phyloP scores from a whole-genome alignment of 306 rosid genomes.

The Quercus glauca region DNA sequence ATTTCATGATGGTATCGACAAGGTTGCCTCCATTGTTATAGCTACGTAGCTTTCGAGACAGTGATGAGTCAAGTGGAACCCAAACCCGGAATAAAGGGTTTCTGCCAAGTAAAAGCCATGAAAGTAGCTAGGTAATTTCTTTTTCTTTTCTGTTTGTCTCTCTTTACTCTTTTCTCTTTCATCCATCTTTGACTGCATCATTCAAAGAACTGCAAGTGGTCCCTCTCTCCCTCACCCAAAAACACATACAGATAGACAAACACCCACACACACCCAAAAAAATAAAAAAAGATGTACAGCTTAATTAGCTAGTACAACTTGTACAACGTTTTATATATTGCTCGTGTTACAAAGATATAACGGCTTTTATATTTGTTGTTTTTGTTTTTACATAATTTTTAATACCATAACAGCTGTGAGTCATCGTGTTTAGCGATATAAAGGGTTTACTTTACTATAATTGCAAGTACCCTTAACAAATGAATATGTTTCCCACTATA shows the following conservation, averaged over 20 bases:
- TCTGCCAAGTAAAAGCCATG: slow-evolving; percentile 27
- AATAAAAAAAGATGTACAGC: too few species aligned
- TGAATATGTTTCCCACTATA: slow-evolving; percentile 48
- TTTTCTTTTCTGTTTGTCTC: slow-evolving; percentile 10
- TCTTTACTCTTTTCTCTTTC: slow-evolving; percentile 22
- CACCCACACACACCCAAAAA: not conserved
- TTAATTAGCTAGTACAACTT: too few species aligned
- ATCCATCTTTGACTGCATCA: slow-evolving; percentile 44
- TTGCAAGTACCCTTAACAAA: slow-evolving; percentile 29
- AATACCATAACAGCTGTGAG: not conserved
- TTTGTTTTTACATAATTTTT: not conserved
- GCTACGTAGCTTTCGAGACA: too few species aligned
- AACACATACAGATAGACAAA: not conserved
- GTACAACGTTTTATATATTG: too few species aligned
- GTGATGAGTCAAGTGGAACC: not conserved
- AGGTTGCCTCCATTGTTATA: too few species aligned
- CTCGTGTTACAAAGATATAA: too few species aligned
- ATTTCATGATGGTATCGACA: not conserved
- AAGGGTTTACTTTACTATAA: slow-evolving; percentile 24
- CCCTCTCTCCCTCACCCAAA: not conserved
- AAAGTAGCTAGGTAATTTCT: slow-evolving; percentile 13
- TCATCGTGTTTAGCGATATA: slow-evolving; percentile 17
- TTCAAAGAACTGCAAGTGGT: not conserved
- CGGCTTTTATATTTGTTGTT: not conserved
- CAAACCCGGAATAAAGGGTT: slow-evolving; percentile 15